These are phyloP conservation scores for Saccharomycopsis javanensis DNA, from an alignment of 805 yeast species.

Conservation along the genomic window DNA sequence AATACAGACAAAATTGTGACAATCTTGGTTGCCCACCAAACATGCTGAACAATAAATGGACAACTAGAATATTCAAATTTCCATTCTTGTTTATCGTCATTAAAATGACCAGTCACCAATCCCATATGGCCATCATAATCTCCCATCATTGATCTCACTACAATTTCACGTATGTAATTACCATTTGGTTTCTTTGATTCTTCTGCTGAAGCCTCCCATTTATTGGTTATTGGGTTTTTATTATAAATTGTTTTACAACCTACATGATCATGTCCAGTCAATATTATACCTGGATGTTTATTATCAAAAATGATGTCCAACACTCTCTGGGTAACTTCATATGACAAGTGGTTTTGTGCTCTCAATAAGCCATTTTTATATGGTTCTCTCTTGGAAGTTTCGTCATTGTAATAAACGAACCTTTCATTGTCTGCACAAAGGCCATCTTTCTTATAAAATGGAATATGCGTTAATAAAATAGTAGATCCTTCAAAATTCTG, in stretches of 20 bases:
- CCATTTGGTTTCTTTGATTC: slow-evolving; percentile 14
- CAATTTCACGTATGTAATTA: slow-evolving; percentile 57
- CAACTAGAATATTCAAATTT: slow-evolving; percentile 64
- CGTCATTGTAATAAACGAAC: slow-evolving; percentile 46
- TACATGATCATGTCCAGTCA: slow-evolving; percentile 95
- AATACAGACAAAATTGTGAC: slow-evolving; percentile 34
- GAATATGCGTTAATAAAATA: slow-evolving; percentile 78
- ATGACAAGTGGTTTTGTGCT: slow-evolving; percentile 77
- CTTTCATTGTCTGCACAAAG: slow-evolving; percentile 82
- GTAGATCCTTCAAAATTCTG: slow-evolving; percentile 67
- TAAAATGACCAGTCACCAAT: slow-evolving; percentile 63
- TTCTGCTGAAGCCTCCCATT: slow-evolving; percentile 42
- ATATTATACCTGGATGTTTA: slow-evolving; percentile 61
- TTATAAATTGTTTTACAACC: slow-evolving; percentile 76
- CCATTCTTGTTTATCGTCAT: slow-evolving; percentile 38
- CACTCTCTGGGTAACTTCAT: slow-evolving; percentile 56
- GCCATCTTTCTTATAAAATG: slow-evolving; percentile 74
- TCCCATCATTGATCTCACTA: slow-evolving; percentile 94
- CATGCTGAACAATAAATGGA: slow-evolving; percentile 77
- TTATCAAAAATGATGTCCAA: slow-evolving; percentile 63
- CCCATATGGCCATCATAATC: slow-evolving; percentile 89
- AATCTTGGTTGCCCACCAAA: slow-evolving; percentile 89
- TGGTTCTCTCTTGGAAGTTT: slow-evolving; percentile 45
- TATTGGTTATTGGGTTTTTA: slow-evolving; percentile 29
- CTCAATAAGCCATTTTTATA: slow-evolving; percentile 62